Conservation (phyloP, 164 flowering plant genomes). For the Liquidambar formosana region DNA sequence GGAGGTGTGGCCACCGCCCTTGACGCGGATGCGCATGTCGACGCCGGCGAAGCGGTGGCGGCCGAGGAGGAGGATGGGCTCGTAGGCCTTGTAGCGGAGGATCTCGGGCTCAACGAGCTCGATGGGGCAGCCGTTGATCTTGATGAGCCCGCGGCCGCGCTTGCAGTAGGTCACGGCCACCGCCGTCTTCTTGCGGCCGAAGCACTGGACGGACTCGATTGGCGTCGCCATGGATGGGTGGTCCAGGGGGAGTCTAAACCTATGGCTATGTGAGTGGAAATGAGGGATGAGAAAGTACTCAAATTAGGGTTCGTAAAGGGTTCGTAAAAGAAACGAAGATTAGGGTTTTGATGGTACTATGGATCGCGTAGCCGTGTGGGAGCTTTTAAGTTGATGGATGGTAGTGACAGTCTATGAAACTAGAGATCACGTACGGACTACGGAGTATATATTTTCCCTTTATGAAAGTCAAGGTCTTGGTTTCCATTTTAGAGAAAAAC, state of each 20-base stretch:
- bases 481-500: no score
- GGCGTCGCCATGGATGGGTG: slow-evolving; percentile 18
- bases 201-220: slow-evolving; percentile 32
- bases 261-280: neutral
- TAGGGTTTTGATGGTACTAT: slow-evolving; percentile 2
- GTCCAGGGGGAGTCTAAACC: neutral
- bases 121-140: slow-evolving; percentile 42
- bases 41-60: slow-evolving; percentile 45
- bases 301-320: neutral
- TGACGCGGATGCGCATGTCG: slow-evolving; percentile 48
- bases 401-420: neutral
- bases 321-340: neutral
- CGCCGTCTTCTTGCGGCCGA: slow-evolving; percentile 42
- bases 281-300: neutral
- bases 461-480: no score
- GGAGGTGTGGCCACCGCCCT: slow-evolving; percentile 49
- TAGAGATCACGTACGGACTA: no score
- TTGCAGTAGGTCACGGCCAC: slow-evolving; percentile 55
- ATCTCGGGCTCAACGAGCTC: slow-evolving; percentile 51
- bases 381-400: neutral
- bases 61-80: slow-evolving; percentile 46
- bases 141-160: slow-evolving; percentile 39
- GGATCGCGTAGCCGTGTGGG: slow-evolving; percentile 4
- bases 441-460: no score
- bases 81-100: slow-evolving; percentile 47